These are phyloP conservation scores for Sanghuangporus baumii DNA, from an alignment of 1,284 basidiomycete species.

Conservation along the genomic window DNA sequence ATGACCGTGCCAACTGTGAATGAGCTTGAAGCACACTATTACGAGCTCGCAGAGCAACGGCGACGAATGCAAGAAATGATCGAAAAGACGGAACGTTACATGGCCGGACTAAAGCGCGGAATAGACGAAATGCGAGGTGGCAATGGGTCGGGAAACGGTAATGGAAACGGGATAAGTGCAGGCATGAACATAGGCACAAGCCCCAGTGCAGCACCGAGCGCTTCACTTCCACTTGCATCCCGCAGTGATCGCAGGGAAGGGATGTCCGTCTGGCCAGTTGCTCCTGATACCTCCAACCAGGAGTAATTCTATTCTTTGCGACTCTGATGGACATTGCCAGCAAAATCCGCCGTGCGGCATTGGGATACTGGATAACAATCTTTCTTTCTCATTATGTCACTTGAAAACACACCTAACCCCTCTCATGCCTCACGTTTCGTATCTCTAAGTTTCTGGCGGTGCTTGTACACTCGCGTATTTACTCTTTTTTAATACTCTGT, in stretches of 20 bases:
- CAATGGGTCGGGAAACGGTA: conserved; percentile 7
- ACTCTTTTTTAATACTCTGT: not conserved
- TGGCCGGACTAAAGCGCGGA: conserved; percentile 62
- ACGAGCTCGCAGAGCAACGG: conserved; percentile 54
- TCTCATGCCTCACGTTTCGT: not conserved
- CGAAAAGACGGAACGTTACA: conserved; percentile 64
- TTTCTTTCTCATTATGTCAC: not conserved
- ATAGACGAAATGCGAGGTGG: conserved; percentile 56
- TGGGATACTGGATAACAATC: not conserved
- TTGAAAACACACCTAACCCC: not conserved
- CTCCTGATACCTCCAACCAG: not conserved
- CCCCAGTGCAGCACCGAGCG: conserved; percentile 5
- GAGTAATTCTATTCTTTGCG: not conserved
- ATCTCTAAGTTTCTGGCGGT: not conserved
- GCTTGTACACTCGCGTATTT: not conserved
- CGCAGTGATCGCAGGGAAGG: conserved; percentile 24
- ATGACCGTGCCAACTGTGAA: conserved; percentile 38
- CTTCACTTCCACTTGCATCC: conserved; percentile 27
- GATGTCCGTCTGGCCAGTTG: conserved; percentile 32
- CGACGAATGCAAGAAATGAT: conserved; percentile 63
- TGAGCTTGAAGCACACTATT: conserved; percentile 68
- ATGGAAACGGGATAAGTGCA: not conserved
- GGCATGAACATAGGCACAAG: not conserved
- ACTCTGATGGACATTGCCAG: not conserved
- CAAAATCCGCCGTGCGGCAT: not conserved